A percentile compares a stretch with the other conserved stretches of the same genome.
Conservation (phyloP, 2,329 filamentous ascomycete species). For the Fusarium tupiense region DNA sequence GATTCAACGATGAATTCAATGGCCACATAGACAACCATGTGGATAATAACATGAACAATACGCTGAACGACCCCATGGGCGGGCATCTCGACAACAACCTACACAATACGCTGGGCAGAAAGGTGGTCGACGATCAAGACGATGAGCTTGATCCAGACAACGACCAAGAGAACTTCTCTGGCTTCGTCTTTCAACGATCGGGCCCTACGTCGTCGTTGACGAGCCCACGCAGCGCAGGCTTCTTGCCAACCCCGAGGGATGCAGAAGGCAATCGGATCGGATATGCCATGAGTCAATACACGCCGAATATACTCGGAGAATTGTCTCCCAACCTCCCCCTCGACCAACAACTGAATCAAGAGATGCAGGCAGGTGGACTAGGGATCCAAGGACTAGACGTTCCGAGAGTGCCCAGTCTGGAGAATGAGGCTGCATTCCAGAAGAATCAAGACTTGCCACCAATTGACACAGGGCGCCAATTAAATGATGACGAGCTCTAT, state of each 20-base stretch:
- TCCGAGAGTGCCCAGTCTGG: slow-evolving; percentile 19
- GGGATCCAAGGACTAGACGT: slow-evolving; percentile 53
- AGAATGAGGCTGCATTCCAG: slow-evolving; percentile 37
- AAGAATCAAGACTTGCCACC: slow-evolving; percentile 34
- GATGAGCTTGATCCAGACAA: slow-evolving; percentile 40
- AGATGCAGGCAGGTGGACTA: slow-evolving; percentile 49
- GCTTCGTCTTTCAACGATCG: slow-evolving; percentile 67
- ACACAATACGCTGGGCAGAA: slow-evolving; percentile 19
- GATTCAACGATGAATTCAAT: slow-evolving; percentile 42
- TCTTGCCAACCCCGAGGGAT: slow-evolving; percentile 65
- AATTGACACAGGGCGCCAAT: slow-evolving; percentile 7
- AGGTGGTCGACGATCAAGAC: slow-evolving; percentile 41
- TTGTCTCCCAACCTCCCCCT: slow-evolving; percentile 29
- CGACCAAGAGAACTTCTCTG: slow-evolving; percentile 67
- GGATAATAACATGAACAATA: slow-evolving; percentile 19
- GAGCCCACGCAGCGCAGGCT: slow-evolving; percentile 59
- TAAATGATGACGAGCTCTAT: slow-evolving; percentile 70
- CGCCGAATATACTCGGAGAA: slow-evolving; percentile 40
- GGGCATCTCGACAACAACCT: slow-evolving; percentile 32
- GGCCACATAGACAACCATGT: background rate
- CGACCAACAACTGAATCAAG: slow-evolving; percentile 14
- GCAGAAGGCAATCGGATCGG: slow-evolving; percentile 65
- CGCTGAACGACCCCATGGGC: slow-evolving; percentile 24
- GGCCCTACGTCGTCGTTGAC: slow-evolving; percentile 60
- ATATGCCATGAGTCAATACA: slow-evolving; percentile 63